phyloP scores from a whole-genome alignment of 345 rosid species.

The Gossypioides kirkii region DNA sequence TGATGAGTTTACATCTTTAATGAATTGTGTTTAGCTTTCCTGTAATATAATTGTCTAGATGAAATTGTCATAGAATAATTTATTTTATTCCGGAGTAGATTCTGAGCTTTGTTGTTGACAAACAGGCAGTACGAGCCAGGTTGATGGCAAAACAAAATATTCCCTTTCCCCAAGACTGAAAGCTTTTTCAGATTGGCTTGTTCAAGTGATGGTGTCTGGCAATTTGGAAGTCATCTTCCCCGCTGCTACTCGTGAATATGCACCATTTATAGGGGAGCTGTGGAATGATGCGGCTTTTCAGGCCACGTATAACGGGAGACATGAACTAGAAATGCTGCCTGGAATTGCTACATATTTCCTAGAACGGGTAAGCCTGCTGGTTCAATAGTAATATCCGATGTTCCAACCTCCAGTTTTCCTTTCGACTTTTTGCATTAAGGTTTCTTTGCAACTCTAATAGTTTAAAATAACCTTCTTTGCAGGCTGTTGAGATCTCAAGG shows the following conservation, averaged over 20 bases:
- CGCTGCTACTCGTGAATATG: constrained; percentile 56
- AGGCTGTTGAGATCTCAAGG: constrained; percentile 80
- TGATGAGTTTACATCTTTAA: neutral
- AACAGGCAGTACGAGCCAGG: constrained; percentile 33
- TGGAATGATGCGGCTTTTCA: constrained; percentile 76
- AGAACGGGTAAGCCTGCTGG: constrained; percentile 51
- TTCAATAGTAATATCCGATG: neutral
- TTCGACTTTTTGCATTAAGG: neutral
- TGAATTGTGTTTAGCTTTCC: neutral
- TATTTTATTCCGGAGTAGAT: neutral
- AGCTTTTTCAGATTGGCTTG: constrained; percentile 73
- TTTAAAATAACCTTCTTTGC: constrained; percentile 18
- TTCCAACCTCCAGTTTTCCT: neutral
- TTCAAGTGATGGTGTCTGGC: constrained; percentile 57
- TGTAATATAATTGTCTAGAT: neutral
- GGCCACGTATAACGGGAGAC: constrained; percentile 72
- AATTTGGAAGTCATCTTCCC: constrained; percentile 67
- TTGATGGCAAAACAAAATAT: constrained; percentile 33
- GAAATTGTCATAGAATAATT: constrained; percentile 1
- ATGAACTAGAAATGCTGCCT: constrained; percentile 63
- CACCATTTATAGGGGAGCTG: constrained; percentile 59
- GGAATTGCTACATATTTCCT: constrained; percentile 75
- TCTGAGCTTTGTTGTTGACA: constrained; percentile 5
- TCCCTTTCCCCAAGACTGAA: constrained; percentile 49
- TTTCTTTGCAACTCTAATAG: neutral